Conservation (phyloP, 139 green algal species). For the Asterochloris sp. region DNA sequence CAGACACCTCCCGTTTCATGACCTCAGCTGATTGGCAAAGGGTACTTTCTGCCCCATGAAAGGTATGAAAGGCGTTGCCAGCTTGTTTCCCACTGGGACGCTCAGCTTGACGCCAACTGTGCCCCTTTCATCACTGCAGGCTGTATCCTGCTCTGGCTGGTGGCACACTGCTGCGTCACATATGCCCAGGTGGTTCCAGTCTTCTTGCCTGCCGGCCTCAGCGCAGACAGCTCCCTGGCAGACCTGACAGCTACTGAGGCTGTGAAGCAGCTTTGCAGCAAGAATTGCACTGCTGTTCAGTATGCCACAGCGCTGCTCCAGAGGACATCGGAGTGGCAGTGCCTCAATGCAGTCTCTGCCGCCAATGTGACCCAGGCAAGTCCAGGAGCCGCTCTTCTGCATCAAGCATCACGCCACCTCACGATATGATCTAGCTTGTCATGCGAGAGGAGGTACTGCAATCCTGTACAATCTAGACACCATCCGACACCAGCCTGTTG, state of each 20-base stretch:
- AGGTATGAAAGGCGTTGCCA: no score
- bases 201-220: no score
- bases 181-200: no score
- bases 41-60: no score
- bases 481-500: background rate
- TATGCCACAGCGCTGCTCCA: background rate
- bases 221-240: background rate
- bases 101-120: no score
- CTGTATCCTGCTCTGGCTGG: no score
- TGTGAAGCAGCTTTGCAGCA: background rate
- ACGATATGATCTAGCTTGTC: background rate
- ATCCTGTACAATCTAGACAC: background rate
- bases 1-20: no score
- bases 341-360: background rate
- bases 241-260: background rate
- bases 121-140: no score
- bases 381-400: background rate
- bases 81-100: no score
- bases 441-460: background rate
- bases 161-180: no score
- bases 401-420: background rate
- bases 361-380: background rate
- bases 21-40: no score
- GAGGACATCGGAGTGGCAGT: background rate
- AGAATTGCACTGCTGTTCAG: background rate